Evolutionary conservation across 2,329 filamentous ascomycete genomes (phyloP).

Genomic region (Chaetomiaceae sp.): DNA sequence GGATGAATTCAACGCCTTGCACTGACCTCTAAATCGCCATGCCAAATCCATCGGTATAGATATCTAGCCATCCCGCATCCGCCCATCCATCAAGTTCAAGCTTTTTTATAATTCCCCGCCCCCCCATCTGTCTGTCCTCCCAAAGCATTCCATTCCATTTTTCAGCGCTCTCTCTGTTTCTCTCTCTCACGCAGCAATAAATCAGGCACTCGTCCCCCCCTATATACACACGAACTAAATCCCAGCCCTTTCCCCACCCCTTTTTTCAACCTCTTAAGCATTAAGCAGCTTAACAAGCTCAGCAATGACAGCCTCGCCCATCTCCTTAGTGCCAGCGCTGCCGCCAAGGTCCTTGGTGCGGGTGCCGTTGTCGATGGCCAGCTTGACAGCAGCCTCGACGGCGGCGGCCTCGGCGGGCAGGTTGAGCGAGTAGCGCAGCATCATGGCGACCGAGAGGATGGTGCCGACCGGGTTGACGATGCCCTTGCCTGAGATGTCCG

Average conservation of each 20-base stretch:
- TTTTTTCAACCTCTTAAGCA: conserved; percentile 16
- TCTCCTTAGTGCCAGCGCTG: conserved; percentile 63
- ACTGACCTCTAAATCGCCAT: not conserved
- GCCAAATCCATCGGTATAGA: not conserved
- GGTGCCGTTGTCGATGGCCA: conserved; percentile 72
- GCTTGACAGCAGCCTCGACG: conserved; percentile 76
- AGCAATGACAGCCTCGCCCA: conserved; percentile 70
- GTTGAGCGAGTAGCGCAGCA: conserved; percentile 88
- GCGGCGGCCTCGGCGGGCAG: conserved; percentile 70
- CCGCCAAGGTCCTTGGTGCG: conserved; percentile 85
- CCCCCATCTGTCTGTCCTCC: no score
- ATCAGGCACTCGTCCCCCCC: no score
- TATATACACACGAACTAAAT: not conserved
- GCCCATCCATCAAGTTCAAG: not conserved
- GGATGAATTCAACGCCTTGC: not conserved
- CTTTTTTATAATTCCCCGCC: no score
- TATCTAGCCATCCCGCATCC: not conserved
- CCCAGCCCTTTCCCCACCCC: not conserved
- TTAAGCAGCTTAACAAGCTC: conserved; percentile 68
- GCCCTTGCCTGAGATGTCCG: conserved; percentile 87
- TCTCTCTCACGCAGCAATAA: no score
- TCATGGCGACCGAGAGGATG: conserved; percentile 89
- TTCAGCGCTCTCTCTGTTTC: no score
- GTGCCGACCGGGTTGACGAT: conserved; percentile 91
- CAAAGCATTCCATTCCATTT: no score